phyloP scores from a whole-genome alignment of 2,329 filamentous ascomycete genomes.

The Lachnellula willkommii region DNA sequence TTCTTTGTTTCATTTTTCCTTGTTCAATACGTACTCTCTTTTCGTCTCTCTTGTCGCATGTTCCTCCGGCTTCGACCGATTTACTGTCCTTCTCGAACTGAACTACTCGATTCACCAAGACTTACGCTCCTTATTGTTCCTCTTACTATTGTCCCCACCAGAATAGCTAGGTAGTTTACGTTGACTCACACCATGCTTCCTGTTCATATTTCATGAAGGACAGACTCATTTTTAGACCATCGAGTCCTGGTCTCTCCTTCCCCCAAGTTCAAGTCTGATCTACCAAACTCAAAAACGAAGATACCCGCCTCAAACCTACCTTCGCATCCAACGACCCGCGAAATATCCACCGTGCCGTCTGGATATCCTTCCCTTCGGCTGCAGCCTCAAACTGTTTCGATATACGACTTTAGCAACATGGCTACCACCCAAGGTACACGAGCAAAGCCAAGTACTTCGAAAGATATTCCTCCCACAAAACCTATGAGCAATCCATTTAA shows the following conservation, averaged over 20 bases:
- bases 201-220: not conserved
- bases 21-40: conserved; percentile 11
- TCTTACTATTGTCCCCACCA: conserved; percentile 10
- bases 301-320: not conserved
- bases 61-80: conserved; percentile 3
- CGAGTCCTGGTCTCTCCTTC: conserved; percentile 6
- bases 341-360: not conserved
- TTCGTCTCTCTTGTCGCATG: conserved; percentile 16
- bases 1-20: conserved; percentile 22
- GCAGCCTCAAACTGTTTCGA: not conserved
- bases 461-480: conserved; percentile 10
- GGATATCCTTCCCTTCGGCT: not conserved
- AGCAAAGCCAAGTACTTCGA: conserved; percentile 4
- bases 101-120: not conserved
- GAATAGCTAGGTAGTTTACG: conserved; percentile 7
- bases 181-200: conserved; percentile 6
- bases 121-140: conserved; percentile 6
- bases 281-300: not conserved
- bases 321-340: not conserved
- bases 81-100: not conserved
- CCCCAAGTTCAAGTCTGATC: not conserved
- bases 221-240: not conserved
- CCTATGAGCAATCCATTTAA: conserved; percentile 23
- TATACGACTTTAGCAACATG: conserved; percentile 13
- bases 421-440: conserved; percentile 6